Conservation (phyloP, 228 moss, liverwort and hornwort genomes). For the Sphagnum magellanicum region DNA sequence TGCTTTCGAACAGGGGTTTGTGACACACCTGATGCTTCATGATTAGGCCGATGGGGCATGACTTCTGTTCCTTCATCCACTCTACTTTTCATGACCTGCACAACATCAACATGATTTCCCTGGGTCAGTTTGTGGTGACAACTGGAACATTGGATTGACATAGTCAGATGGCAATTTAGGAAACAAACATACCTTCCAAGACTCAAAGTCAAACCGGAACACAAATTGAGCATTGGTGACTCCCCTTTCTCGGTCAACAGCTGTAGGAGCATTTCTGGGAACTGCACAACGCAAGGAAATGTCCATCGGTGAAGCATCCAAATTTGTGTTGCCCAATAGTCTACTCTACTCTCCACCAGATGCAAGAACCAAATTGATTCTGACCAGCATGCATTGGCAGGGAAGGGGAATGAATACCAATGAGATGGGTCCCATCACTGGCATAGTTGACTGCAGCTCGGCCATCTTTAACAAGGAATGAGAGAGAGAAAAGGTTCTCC, state of each 20-base stretch:
- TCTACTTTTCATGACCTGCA: constrained; percentile 45
- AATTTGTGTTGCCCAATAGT: no score
- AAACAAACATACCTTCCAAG: constrained; percentile 46
- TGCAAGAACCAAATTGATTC: no score
- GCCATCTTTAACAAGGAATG: constrained; percentile 85
- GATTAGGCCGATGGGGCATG: constrained; percentile 44
- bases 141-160: not conserved
- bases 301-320: not conserved
- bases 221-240: constrained; percentile 64
- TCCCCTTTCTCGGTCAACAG: constrained; percentile 35
- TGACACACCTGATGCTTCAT: constrained; percentile 10
- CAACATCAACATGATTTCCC: not conserved
- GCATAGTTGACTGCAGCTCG: constrained; percentile 41
- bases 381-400: no score
- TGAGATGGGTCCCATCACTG: constrained; percentile 33
- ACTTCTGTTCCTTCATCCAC: constrained; percentile 41
- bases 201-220: constrained; percentile 44
- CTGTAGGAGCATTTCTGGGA: constrained; percentile 67
- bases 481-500: constrained; percentile 80
- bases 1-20: constrained; percentile 22
- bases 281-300: constrained; percentile 17
- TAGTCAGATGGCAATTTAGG: not conserved
- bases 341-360: no score
- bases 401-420: constrained; percentile 19
- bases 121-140: not conserved